Percentiles rank a stretch among this genome's conserved stretches.
These are phyloP conservation scores for Artemisia argyi DNA, from an alignment of 129 eudicot genomes.

Conservation along the genomic window DNA sequence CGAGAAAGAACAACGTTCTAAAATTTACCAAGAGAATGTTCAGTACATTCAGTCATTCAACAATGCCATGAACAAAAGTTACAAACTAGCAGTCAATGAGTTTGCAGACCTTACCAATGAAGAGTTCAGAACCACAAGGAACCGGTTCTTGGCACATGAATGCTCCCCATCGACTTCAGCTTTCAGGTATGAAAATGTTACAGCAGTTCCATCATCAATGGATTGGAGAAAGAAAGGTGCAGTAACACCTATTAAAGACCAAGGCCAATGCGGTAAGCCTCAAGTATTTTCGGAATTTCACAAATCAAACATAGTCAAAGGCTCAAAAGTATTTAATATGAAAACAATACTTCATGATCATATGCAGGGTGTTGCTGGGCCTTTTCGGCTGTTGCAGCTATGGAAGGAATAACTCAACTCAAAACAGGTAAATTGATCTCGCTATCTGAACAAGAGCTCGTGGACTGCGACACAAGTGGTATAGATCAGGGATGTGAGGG, in stretches of 20 bases:
- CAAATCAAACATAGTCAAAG: neutral
- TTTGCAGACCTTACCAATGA: constrained; percentile 39
- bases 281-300: neutral
- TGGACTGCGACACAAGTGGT: constrained; percentile 33
- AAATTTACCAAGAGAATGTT: constrained; percentile 29
- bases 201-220: constrained; percentile 34
- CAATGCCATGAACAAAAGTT: constrained; percentile 25
- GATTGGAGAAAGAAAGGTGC: constrained; percentile 44
- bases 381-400: constrained; percentile 32
- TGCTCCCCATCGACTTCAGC: constrained; percentile 14
- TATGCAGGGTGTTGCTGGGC: constrained; percentile 35
- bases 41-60: constrained; percentile 36
- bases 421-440: constrained; percentile 33
- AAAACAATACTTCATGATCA: neutral
- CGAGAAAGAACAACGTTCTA: constrained; percentile 27
- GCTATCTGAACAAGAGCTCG: constrained; percentile 35
- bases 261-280: constrained; percentile 46
- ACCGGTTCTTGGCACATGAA: constrained; percentile 29
- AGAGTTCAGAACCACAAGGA: constrained; percentile 30
- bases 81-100: constrained; percentile 36
- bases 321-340: neutral
- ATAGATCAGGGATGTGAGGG: constrained; percentile 32
- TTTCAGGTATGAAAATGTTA: constrained; percentile 32
- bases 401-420: constrained; percentile 33
- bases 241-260: constrained; percentile 42